These are phyloP conservation scores for Tylopilus intermedius DNA, from an alignment of 768 basidiomycete species.

Conservation along the genomic window DNA sequence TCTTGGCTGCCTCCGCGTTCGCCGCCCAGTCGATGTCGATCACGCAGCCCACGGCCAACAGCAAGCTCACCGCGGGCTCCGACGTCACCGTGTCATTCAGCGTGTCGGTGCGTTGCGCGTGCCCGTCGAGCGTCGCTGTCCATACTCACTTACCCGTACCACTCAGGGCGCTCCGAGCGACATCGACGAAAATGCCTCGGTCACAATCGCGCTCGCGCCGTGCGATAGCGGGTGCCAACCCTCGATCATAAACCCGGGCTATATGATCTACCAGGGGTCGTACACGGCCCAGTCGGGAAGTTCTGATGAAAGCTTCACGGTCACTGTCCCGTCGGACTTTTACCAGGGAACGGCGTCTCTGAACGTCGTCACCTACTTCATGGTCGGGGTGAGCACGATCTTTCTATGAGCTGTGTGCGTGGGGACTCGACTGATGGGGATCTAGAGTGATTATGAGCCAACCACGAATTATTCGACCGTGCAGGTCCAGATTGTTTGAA, in stretches of 20 bases:
- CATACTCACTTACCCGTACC: background rate
- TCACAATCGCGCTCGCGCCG: conserved; percentile 25
- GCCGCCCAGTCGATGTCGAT: conserved; percentile 14
- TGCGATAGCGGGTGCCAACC: conserved; percentile 25
- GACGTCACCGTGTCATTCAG: conserved; percentile 12
- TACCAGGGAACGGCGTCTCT: conserved; percentile 30
- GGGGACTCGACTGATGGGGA: background rate
- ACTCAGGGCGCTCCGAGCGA: conserved; percentile 18
- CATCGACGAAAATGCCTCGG: conserved; percentile 25
- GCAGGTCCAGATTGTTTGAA: conserved; percentile 1
- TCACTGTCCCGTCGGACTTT: conserved; percentile 25
- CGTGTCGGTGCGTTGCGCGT: conserved; percentile 13
- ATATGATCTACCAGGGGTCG: conserved; percentile 31
- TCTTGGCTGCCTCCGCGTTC: conserved; percentile 7
- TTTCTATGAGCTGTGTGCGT: background rate
- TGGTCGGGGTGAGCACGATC: conserved; percentile 36
- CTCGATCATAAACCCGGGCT: conserved; percentile 23
- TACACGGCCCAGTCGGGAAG: conserved; percentile 22
- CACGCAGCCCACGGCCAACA: conserved; percentile 4
- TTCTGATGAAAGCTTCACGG: conserved; percentile 31
- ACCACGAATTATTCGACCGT: conserved; percentile 20
- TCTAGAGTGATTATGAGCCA: conserved; percentile 10
- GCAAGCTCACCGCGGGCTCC: conserved; percentile 6
- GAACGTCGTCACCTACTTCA: conserved; percentile 32
- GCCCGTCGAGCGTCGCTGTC: background rate